A percentile compares a stretch with the other conserved stretches of the same genome.
phyloP scores from a whole-genome alignment of 371 early-diverging fungal species.

The Mortierella sp. region DNA sequence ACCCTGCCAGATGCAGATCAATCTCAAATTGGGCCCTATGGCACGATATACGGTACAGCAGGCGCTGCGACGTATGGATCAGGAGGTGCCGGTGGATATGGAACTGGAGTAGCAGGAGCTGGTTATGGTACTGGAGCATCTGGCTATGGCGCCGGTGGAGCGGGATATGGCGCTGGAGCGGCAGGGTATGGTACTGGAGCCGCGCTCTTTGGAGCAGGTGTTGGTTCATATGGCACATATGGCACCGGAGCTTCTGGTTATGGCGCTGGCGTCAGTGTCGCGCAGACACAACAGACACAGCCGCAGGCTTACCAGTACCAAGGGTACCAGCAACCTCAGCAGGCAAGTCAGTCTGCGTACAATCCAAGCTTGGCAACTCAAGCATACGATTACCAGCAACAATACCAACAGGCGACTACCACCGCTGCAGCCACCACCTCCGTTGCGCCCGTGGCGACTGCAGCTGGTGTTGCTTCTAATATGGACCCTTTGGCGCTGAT shows the following conservation, averaged over 20 bases:
- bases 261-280: not conserved
- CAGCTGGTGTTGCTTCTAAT: not conserved
- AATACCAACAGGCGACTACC: not conserved
- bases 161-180: not conserved
- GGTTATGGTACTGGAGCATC: not conserved
- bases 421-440: not conserved
- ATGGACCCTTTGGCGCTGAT: conserved; percentile 3
- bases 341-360: not conserved
- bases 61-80: not conserved
- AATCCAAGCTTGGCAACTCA: not conserved
- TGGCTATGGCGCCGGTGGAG: not conserved
- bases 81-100: not conserved
- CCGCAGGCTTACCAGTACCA: not conserved
- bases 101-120: not conserved
- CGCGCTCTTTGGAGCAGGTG: not conserved
- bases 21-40: not conserved
- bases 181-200: not conserved
- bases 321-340: not conserved
- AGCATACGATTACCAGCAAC: not conserved
- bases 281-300: not conserved
- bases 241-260: not conserved
- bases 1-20: not conserved
- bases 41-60: not conserved
- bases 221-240: not conserved
- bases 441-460: not conserved